These are phyloP conservation scores for Globisporangium canariense DNA, from an alignment of 352 stramenopile genomes.

Conservation along the genomic window DNA sequence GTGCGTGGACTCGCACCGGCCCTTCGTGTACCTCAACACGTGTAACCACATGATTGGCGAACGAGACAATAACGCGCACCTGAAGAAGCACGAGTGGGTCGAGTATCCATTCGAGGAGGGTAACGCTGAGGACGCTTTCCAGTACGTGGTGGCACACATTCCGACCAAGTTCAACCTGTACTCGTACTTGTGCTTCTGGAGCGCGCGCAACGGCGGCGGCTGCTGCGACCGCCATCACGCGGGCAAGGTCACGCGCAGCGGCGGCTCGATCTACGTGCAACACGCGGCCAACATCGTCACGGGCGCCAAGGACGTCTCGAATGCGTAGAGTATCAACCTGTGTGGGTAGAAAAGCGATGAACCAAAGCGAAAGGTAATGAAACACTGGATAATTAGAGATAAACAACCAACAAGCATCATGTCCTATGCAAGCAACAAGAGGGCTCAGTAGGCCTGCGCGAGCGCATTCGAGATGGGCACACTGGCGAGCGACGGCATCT, in stretches of 20 bases:
- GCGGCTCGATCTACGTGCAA: constrained; percentile 65
- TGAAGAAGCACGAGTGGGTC: constrained; percentile 78
- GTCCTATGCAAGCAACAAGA: too few relatives aligned
- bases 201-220: constrained; percentile 69
- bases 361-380: not conserved
- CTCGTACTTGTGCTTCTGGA: constrained; percentile 77
- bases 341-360: not conserved
- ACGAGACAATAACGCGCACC: constrained; percentile 70
- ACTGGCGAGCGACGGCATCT: not conserved
- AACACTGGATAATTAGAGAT: constrained; percentile 12
- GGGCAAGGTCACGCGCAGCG: constrained; percentile 47
- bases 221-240: constrained; percentile 66
- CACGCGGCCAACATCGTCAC: constrained; percentile 3
- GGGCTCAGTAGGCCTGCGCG: constrained; percentile 16
- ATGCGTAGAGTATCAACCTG: not conserved
- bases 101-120: constrained; percentile 80
- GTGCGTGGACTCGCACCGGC: constrained; percentile 40
- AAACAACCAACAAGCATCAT: not conserved
- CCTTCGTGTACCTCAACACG: constrained; percentile 84
- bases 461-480: constrained; percentile 14
- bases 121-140: constrained; percentile 63
- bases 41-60: constrained; percentile 90
- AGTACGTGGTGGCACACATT: constrained; percentile 76
- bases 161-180: constrained; percentile 89
- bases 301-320: not conserved